Conservation (phyloP, 1,139 yeast species). For the Lodderomyces oxycetoniae region DNA sequence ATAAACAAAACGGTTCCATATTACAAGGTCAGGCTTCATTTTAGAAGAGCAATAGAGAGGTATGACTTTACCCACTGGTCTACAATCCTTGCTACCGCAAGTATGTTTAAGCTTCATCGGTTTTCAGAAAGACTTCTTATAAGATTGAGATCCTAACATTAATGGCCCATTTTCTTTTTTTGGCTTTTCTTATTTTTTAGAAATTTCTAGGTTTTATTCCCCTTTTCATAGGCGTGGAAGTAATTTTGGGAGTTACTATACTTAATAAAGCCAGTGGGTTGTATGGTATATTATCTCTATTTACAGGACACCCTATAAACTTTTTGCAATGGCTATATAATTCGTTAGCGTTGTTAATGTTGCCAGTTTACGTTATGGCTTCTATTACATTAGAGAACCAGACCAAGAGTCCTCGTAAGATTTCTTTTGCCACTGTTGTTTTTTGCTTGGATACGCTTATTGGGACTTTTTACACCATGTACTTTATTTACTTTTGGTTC, state of each 20-base stretch:
- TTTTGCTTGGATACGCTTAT: slow-evolving; percentile 64
- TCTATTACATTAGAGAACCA: slow-evolving; percentile 37
- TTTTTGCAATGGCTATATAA: slow-evolving; percentile 83
- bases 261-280: slow-evolving; percentile 87
- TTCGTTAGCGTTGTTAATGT: slow-evolving; percentile 54
- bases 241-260: slow-evolving; percentile 71
- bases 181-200: slow-evolving; percentile 19
- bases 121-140: too few relatives aligned
- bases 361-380: slow-evolving; percentile 67
- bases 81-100: slow-evolving; percentile 22
- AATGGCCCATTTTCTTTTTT: too few relatives aligned
- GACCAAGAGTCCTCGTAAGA: slow-evolving; percentile 33
- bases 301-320: slow-evolving; percentile 86
- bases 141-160: too few relatives aligned
- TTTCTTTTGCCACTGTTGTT: slow-evolving; percentile 59
- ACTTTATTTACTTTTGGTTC: slow-evolving; percentile 77
- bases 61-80: slow-evolving; percentile 14
- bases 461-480: slow-evolving; percentile 65
- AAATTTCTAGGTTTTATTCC: slow-evolving; percentile 64
- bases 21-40: background rate
- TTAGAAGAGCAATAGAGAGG: background rate
- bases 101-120: slow-evolving; percentile 19
- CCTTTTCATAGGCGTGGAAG: slow-evolving; percentile 81
- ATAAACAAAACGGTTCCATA: background rate
- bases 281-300: slow-evolving; percentile 78